A percentile compares a stretch with the other conserved stretches of the same genome.
These are phyloP conservation scores for Brassica rapa DNA, from an alignment of 345 rosid genomes.

Conservation along the genomic window DNA sequence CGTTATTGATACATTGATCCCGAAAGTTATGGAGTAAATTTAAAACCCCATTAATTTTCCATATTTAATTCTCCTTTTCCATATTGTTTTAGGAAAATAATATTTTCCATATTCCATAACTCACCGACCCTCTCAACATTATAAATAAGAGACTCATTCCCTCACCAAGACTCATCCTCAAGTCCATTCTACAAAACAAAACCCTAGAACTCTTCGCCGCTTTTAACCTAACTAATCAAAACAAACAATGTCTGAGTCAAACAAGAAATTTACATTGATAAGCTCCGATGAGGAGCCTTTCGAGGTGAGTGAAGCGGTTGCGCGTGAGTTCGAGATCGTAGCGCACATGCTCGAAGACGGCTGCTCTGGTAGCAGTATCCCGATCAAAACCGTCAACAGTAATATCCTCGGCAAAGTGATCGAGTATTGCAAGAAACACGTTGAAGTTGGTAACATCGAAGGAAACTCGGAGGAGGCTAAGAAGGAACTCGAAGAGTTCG, in stretches of 20 bases:
- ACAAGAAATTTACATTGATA: slow-evolving; percentile 41
- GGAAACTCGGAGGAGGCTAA: slow-evolving; percentile 34
- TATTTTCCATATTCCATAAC: background rate
- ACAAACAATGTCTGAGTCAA: slow-evolving; percentile 14
- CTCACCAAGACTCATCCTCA: background rate
- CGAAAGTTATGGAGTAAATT: background rate
- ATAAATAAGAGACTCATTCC: background rate
- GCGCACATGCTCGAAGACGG: slow-evolving; percentile 66
- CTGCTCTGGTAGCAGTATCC: slow-evolving; percentile 56
- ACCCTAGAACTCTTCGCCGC: background rate
- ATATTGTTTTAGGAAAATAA: background rate
- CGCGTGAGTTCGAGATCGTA: slow-evolving; percentile 56
- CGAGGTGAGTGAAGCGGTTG: slow-evolving; percentile 61
- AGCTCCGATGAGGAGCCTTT: slow-evolving; percentile 62
- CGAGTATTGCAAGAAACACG: slow-evolving; percentile 69
- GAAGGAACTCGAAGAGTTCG: slow-evolving; percentile 46
- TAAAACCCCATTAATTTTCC: background rate
- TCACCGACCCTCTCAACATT: background rate
- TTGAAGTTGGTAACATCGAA: slow-evolving; percentile 35
- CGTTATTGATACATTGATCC: too few species aligned
- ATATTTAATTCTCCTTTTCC: background rate
- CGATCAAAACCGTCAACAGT: slow-evolving; percentile 60
- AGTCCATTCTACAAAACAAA: background rate
- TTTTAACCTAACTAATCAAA: background rate
- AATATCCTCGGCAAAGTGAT: slow-evolving; percentile 53